These are phyloP conservation scores for Amanita pallidorosea DNA, from an alignment of 768 basidiomycete genomes.

Conservation along the genomic window DNA sequence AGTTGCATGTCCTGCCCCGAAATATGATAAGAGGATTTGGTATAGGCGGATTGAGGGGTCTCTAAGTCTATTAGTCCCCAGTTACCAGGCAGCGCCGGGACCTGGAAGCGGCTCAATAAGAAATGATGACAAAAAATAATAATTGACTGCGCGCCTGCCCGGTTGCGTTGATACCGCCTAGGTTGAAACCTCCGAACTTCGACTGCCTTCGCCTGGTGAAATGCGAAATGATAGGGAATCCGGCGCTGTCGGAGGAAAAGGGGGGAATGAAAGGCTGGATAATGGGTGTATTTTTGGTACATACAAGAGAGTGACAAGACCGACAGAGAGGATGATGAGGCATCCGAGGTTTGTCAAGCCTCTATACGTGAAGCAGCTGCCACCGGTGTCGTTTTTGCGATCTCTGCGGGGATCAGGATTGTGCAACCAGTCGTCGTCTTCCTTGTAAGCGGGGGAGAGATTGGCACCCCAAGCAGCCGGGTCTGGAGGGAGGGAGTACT, in stretches of 20 bases:
- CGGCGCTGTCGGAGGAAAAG: constrained; percentile 30
- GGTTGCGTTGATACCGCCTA: constrained; percentile 67
- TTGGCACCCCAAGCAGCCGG: constrained; percentile 65
- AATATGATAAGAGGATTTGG: constrained; percentile 39
- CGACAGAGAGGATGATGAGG: constrained; percentile 41
- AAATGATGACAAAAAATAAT: not conserved
- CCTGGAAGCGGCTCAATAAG: constrained; percentile 18
- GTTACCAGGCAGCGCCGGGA: constrained; percentile 51
- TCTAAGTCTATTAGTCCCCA: constrained; percentile 67
- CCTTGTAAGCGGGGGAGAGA: constrained; percentile 41
- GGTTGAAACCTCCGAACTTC: constrained; percentile 51
- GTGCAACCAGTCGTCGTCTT: constrained; percentile 65
- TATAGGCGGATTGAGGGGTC: constrained; percentile 54
- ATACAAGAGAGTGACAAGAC: constrained; percentile 51
- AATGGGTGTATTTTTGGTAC: constrained; percentile 14
- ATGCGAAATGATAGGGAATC: constrained; percentile 53
- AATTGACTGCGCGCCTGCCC: constrained; percentile 42
- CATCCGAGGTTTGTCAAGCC: constrained; percentile 69
- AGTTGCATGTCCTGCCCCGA: constrained; percentile 48
- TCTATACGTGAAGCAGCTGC: constrained; percentile 55
- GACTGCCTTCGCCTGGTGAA: constrained; percentile 35
- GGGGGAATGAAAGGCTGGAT: not conserved
- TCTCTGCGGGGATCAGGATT: constrained; percentile 62
- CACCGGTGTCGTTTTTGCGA: constrained; percentile 43
- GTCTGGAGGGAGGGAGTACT: constrained; percentile 71